Base-by-base conservation (phyloP, 1,284 basidiomycete genomes). In the Melampsora occidentalis region DNA sequence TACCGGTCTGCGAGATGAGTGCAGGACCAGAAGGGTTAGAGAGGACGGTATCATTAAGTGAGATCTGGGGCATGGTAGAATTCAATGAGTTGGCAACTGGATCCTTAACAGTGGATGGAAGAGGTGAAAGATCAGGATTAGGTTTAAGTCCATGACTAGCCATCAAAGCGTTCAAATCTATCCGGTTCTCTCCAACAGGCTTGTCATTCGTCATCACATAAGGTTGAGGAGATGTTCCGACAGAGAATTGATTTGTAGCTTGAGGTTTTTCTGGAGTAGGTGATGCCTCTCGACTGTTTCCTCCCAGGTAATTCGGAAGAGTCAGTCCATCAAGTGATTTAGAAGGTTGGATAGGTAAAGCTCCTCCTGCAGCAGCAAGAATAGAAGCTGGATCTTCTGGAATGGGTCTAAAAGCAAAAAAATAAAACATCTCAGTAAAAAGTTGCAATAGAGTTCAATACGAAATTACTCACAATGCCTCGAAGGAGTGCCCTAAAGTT, bases 341-440 rank as follows among this genome's bases (percentile, higher is more conserved):
- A 7, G 72, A 76, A 22, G 72, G 72, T 42, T 76, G 72, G 20
- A 76, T 76, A 6, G 72, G 72, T 20, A 76, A 76, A 9, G 72
- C 72, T 28, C 72, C 72, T 25, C 72, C 72, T 22, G 72, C 72
- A 22, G 53, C 65, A 31, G 59, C 16, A 22, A 76, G 66, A 28
- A 68, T 35, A 7, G 39, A 68, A 20, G 72, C 72, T 39, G 49
- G 33, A 20, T 64, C 35, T 7, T 64, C 35, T 33, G 62, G 28
- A 64, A 33, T 64, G 62, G 35, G 62, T 33, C 35, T 64, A 18
- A 7, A 31, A 28, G 31, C 7, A 57, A 69, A 31, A 31, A 18
- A 28, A 22, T 9, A 53, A 10, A 61, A 9, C 22, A 61, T 25
- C 31, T 61, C 16, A 16, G 57, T 25, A 31, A 61, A 61, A 18